Percentiles rank a stretch among this genome's conserved stretches.
Evolutionary conservation across 2,329 filamentous ascomycete genomes (phyloP).

Genomic region (Ceratocystis harringtonii): DNA sequence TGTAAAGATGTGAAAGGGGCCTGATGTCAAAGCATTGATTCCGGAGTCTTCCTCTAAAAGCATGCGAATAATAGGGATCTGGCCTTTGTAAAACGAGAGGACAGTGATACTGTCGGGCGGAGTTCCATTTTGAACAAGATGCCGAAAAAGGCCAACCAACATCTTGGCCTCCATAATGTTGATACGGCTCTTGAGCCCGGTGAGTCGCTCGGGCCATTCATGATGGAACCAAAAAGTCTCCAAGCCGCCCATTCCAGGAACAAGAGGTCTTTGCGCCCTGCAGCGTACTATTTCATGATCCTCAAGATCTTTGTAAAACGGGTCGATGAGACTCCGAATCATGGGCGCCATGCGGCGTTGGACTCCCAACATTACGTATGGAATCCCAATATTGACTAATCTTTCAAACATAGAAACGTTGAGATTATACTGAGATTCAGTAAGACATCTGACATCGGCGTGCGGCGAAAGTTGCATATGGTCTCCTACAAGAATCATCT

Average conservation of each 20-base stretch:
- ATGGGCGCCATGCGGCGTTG: constrained; percentile 47
- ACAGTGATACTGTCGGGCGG: constrained; percentile 52
- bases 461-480: constrained; percentile 64
- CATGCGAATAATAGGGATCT: constrained; percentile 49
- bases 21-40: constrained; percentile 19
- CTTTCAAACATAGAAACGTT: constrained; percentile 69
- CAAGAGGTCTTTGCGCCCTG: constrained; percentile 24
- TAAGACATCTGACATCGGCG: constrained; percentile 46
- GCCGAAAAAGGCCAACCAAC: constrained; percentile 55
- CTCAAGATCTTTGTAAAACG: constrained; percentile 32
- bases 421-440: constrained; percentile 46
- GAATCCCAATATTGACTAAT: constrained; percentile 49
- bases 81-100: constrained; percentile 78
- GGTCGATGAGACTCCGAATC: constrained; percentile 31
- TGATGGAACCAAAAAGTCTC: constrained; percentile 32
- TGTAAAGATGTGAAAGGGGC: constrained; percentile 49
- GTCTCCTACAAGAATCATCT: constrained; percentile 52
- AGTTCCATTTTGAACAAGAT: constrained; percentile 56
- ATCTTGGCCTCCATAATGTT: constrained; percentile 63
- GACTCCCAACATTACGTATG: constrained; percentile 47
- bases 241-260: constrained; percentile 32
- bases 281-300: constrained; percentile 32
- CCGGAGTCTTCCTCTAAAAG: constrained; percentile 27
- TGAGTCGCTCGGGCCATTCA: constrained; percentile 46
- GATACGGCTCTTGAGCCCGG: constrained; percentile 48